Evolutionary conservation across 805 yeast genomes (phyloP).

Genomic region (Candida tibetensis): DNA sequence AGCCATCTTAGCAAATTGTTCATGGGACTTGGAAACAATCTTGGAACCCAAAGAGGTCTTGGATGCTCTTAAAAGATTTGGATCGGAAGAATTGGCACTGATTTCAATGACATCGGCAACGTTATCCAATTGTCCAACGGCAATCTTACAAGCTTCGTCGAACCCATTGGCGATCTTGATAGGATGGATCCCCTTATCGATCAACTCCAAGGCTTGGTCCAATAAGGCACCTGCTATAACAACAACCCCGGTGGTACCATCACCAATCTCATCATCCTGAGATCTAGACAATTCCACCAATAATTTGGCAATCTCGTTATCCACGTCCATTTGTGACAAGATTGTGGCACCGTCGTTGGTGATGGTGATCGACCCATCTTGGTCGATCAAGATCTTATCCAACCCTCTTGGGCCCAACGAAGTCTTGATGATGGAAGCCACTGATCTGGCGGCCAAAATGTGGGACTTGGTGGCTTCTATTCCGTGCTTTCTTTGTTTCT

Average conservation of each 20-base stretch:
- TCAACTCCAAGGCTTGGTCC: slow-evolving; percentile 91
- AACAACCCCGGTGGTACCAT: slow-evolving; percentile 98
- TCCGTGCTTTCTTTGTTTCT: slow-evolving; percentile 66
- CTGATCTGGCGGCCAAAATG: slow-evolving; percentile 91
- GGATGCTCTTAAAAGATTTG: slow-evolving; percentile 84
- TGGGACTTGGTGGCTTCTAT: slow-evolving; percentile 65
- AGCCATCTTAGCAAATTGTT: slow-evolving; percentile 93
- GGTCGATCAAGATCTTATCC: slow-evolving; percentile 91
- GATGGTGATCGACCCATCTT: slow-evolving; percentile 96
- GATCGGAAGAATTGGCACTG: slow-evolving; percentile 43
- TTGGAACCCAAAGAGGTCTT: slow-evolving; percentile 93
- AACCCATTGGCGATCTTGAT: slow-evolving; percentile 95
- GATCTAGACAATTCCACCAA: slow-evolving; percentile 90
- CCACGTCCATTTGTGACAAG: slow-evolving; percentile 91
- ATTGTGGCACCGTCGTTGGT: slow-evolving; percentile 99
- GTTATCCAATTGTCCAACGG: slow-evolving; percentile 69
- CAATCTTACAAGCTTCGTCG: slow-evolving; percentile 94
- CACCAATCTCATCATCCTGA: slow-evolving; percentile 98
- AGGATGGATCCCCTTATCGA: slow-evolving; percentile 97
- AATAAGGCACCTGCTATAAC: slow-evolving; percentile 91
- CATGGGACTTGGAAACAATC: slow-evolving; percentile 91
- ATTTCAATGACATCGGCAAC: slow-evolving; percentile 67
- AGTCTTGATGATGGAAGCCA: slow-evolving; percentile 86
- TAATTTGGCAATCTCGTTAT: slow-evolving; percentile 92
- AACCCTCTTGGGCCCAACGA: slow-evolving; percentile 98